Conservation (phyloP, 2,329 filamentous ascomycete species). For the Talaromyces sp. region DNA sequence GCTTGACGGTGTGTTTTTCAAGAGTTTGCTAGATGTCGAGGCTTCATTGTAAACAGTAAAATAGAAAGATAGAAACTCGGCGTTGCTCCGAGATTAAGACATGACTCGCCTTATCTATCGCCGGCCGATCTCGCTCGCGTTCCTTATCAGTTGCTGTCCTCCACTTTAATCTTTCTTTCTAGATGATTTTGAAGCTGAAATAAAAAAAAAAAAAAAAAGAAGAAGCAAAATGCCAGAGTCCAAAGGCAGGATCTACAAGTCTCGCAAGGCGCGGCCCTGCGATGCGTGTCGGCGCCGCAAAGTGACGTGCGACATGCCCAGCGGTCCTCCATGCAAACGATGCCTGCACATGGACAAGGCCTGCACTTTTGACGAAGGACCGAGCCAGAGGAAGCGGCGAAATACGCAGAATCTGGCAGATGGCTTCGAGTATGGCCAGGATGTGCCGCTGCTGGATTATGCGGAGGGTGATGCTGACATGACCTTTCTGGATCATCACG, state of each 20-base stretch:
- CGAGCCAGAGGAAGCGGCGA: neutral
- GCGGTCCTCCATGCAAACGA: neutral
- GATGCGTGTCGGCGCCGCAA: slow-evolving; percentile 5
- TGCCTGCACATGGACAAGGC: slow-evolving; percentile 2
- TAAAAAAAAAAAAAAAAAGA: neutral
- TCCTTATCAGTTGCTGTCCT: neutral
- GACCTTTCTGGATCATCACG: neutral
- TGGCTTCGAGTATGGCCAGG: neutral
- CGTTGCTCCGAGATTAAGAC: neutral
- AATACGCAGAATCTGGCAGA: neutral
- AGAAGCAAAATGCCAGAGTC: neutral
- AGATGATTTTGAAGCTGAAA: neutral
- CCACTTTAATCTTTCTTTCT: neutral
- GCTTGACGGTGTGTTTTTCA: neutral
- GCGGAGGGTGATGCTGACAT: neutral
- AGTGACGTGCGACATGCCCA: slow-evolving; percentile 5
- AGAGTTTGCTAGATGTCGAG: neutral
- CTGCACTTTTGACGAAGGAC: neutral
- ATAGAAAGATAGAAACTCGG: neutral
- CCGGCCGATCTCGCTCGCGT: neutral
- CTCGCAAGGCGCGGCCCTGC: slow-evolving; percentile 1
- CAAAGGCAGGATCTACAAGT: slow-evolving; percentile 6
- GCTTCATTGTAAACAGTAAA: neutral
- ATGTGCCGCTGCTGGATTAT: neutral
- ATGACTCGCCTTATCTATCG: neutral